Evolutionary conservation across 2,329 filamentous ascomycete genomes (phyloP), one percentile per base, ranked within the genome.

Genomic region (Sarocladiaceae sp.): DNA sequence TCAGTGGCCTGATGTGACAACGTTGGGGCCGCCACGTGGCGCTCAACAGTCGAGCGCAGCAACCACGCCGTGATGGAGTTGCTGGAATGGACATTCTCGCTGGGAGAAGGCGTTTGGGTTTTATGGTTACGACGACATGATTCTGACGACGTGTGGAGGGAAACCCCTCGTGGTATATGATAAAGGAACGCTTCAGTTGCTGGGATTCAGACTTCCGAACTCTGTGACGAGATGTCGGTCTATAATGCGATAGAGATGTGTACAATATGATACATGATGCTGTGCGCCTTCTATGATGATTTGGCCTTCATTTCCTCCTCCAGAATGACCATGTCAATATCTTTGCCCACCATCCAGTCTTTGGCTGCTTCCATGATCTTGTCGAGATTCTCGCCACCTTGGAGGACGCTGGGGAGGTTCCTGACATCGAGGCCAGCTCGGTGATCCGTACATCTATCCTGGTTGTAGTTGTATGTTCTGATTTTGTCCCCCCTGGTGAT

Each of bases 401-500:
- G 77, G 44, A 95, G 71, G n/a, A 95, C 83, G 56, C 85, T 78
- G 42, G 87, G 82, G 49, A 96, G 66, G 58, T 90, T 87, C 59
- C 91, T 82, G 12, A 89, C 74, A 45, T 90, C 90, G 31, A 85
- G 6, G 4, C 40, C 40, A 4, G 40, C 40, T 4, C 40, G 16
- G 16, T 43, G 40, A 33, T 43, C 40, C 13, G 40, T 43, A 33
- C 40, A 43, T 12, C 40, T 26, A 27, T 43, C 40, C 40, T 43
- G 40, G 18, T 43, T 70, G 63, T 78, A 81, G 62, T 96, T 95
- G 64, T 96, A 96, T 0, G 90, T 96, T 48, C 90, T 74, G 47
- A 98, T 84, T 70, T 98, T 98, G 68, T 97, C 89, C 37, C 88
- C 88, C 33, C 93, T 77, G 5, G 90, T 93, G 68, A 93, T 90